Percentiles rank a stretch among this genome's conserved stretches.
Evolutionary conservation across 495 filamentous ascomycete genomes (phyloP).

Genomic region (Penicillium cinerascens): DNA sequence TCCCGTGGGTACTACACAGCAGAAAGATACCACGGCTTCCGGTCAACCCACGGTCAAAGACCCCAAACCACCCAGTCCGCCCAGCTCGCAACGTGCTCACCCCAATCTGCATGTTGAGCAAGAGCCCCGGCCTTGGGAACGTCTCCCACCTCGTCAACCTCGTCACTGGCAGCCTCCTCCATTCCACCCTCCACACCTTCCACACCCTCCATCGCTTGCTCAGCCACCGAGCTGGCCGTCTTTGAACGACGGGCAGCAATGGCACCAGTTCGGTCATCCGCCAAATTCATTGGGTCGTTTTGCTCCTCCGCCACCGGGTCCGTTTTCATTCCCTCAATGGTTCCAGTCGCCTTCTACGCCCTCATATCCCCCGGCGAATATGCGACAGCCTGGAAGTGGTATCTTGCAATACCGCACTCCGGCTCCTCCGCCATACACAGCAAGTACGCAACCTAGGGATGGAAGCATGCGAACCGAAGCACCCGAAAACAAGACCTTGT

Average conservation of each 20-base stretch:
- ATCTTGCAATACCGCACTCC: neutral
- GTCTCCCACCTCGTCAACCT: neutral
- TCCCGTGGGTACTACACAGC: neutral
- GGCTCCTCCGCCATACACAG: neutral
- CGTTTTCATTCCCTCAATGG: conserved; percentile 8
- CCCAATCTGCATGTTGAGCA: neutral
- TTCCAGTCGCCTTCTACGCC: neutral
- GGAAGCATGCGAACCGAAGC: neutral
- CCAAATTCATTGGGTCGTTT: conserved; percentile 12
- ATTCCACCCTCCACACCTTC: neutral
- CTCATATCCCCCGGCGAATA: neutral
- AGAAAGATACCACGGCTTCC: neutral
- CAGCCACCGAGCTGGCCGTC: neutral
- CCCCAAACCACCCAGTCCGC: neutral
- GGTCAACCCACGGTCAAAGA: neutral
- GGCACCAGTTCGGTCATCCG: neutral
- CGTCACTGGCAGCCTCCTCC: neutral
- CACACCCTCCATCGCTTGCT: neutral
- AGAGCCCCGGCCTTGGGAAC: neutral
- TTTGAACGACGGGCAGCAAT: neutral
- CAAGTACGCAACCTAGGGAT: neutral
- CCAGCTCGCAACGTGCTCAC: neutral
- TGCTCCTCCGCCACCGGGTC: conserved; percentile 10
- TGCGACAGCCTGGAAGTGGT: neutral
- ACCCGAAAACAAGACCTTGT: conserved; percentile 70